These are phyloP conservation scores for Raffaelea arxii DNA, from an alignment of 2,329 filamentous ascomycete species.

Conservation along the genomic window DNA sequence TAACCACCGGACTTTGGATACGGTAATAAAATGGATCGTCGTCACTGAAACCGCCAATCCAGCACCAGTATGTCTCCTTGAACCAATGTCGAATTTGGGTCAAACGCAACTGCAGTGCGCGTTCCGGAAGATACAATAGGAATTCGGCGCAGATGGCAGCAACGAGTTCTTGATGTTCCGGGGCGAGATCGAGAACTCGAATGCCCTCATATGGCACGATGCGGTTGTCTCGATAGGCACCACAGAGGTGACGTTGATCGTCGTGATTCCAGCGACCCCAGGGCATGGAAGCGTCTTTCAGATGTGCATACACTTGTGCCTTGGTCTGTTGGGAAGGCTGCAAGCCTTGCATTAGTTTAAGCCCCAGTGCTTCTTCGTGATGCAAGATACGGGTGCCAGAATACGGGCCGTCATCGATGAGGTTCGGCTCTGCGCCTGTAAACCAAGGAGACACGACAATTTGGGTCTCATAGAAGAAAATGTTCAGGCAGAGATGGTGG, in stretches of 20 bases:
- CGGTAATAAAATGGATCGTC: constrained; percentile 69
- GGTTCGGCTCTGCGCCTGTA: constrained; percentile 70
- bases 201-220: constrained; percentile 66
- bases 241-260: constrained; percentile 69
- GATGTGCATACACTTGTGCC: constrained; percentile 47
- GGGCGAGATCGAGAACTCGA: constrained; percentile 36
- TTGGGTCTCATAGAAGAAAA: constrained; percentile 56
- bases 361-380: constrained; percentile 51
- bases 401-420: constrained; percentile 56
- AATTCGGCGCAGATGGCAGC: constrained; percentile 53
- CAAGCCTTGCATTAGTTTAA: constrained; percentile 60
- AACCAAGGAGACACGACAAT: constrained; percentile 67
- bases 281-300: constrained; percentile 58
- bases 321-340: constrained; percentile 30
- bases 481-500: constrained; percentile 66
- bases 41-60: constrained; percentile 62
- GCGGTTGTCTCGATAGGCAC: constrained; percentile 70
- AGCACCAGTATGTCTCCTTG: constrained; percentile 67
- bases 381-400: constrained; percentile 57
- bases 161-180: constrained; percentile 42
- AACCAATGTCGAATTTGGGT: constrained; percentile 44
- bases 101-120: constrained; percentile 44
- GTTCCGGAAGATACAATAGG: constrained; percentile 54
- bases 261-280: constrained; percentile 67
- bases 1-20: constrained; percentile 64